Percentiles rank a stretch among this genome's conserved stretches.
Conservation (phyloP, 805 yeast genomes). For the Grigorovia transvaalensis region DNA sequence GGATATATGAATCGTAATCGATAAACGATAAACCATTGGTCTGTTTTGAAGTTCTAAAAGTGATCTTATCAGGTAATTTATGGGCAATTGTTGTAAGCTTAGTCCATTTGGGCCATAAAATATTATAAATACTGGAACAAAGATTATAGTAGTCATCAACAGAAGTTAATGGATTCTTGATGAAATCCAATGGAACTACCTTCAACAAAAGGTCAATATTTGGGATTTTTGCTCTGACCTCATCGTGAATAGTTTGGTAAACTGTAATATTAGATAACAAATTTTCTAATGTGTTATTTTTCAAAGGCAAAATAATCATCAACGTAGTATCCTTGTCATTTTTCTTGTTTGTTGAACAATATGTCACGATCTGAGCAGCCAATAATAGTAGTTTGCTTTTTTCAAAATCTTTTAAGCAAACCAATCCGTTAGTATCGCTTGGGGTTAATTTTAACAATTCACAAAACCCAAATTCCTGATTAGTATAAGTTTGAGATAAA, state of each 20-base stretch:
- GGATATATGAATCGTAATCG: constrained; percentile 59
- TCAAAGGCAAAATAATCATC: constrained; percentile 23
- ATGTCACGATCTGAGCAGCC: constrained; percentile 34
- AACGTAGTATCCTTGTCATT: constrained; percentile 19
- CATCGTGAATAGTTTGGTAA: constrained; percentile 37
- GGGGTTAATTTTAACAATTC: constrained; percentile 23
- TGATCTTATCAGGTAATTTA: constrained; percentile 34
- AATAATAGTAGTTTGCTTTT: constrained; percentile 42
- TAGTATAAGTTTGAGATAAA: constrained; percentile 25
- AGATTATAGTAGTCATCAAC: constrained; percentile 31
- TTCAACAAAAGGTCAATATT: constrained; percentile 27
- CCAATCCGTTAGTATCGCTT: constrained; percentile 22
- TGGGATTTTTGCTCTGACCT: constrained; percentile 25
- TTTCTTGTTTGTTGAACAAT: constrained; percentile 24
- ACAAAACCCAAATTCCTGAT: constrained; percentile 29
- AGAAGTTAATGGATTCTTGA: constrained; percentile 27
- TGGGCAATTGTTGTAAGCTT: constrained; percentile 33
- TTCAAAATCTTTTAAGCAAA: constrained; percentile 21
- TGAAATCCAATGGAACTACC: constrained; percentile 34
- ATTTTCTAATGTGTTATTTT: constrained; percentile 29
- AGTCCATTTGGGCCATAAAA: constrained; percentile 29
- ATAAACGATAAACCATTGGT: constrained; percentile 14
- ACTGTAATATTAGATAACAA: constrained; percentile 37
- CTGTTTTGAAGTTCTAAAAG: constrained; percentile 34
- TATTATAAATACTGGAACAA: constrained; percentile 48